Evolutionary conservation across 169 alveolate species (phyloP), one percentile per base, ranked within the genome.

Genomic region (Plasmodium vivax): DNA sequence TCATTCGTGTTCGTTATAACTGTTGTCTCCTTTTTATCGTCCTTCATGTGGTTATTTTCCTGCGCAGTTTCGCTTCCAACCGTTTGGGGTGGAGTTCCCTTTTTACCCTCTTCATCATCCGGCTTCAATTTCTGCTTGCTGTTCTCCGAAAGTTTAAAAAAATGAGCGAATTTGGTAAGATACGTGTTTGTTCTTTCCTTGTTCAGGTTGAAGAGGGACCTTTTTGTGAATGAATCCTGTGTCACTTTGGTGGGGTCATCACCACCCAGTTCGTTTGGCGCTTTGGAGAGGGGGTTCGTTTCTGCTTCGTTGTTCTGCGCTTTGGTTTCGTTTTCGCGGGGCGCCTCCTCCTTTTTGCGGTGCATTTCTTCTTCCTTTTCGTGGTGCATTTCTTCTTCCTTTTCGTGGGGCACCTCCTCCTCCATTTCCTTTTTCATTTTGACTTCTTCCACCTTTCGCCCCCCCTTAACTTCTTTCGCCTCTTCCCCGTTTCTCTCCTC

Each of bases 151-250:
- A 73, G 14, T 85, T 85, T 85, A 74, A 85, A 85, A 30, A 73
- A 85, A 72, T 72, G 36, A 43, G 93, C 79, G 5, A 85, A 73
- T 85, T 85, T 85, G 4, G 43, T 30, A 43, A 85, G 12, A 51
- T 84, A 85, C n/a, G 62, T 45, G 54, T 74, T 74, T 62, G 81
- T 85, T 74, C 23, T 74, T 73, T 85, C 85, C 30, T 74, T 45
- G 41, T 14, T 85, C 32, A 74, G 1, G 27, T 73, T 43, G 62
- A 73, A 43, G 34, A 74, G 3, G 10, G 85, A 72, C 23, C 51
- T 85, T 51, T 71, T 84, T 27, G 62, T 51, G 16, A 23, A 38
- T 45, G 62, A 19, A 27, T 84, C 54, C 43, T 83, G 56, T 12
- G 7, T 62, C 43, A 9, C 2, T 41, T 84, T 62, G 36, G 71